Base-by-base conservation (phyloP, 345 rosid genomes). In the Ricinus communis region DNA sequence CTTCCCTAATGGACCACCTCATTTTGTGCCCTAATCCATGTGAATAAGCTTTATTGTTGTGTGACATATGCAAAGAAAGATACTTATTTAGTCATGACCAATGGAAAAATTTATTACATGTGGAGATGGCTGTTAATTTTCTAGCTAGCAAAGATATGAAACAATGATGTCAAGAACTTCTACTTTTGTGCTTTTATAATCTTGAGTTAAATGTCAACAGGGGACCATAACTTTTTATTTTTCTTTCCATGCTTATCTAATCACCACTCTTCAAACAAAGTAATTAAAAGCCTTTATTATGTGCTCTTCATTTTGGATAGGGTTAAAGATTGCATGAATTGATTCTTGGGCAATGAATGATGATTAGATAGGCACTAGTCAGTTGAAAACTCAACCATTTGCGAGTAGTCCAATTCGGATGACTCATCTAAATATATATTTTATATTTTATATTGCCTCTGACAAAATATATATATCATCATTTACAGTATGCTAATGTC, bases 11-110 rank as follows among this genome's bases (percentile, higher is more conserved):
- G 31, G 19, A 62, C 68, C 55, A 47, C 68, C 40, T 65, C 28
- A 27, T 47, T 65, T 25, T 46, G 18, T 52, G 31, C 70, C 70
- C 59, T 8, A 18, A 66, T 66, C 59, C 47, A 66, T 66, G 59
- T 66, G 55, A 50, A 49, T 4, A n/a, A 28, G 11, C 25, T 27
- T 46, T 27, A 10, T 46, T 2, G 68, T 65, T 30, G 46, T 5
- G 58, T 51, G 46, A 51, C 56, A 31, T 43, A 64, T 40, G 18
- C 52, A 47, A 47, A 15, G 0, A 49, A 31, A 12, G 6, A 15
- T 27, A 30, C 50, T 1, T 46, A 1, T 10, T 46, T 15, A 46
- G 1, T 46, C 9, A 2, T 33, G 6, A 33, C 38, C 38, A 33
- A 33, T 33, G 6, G 38, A n/a, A n/a, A n/a, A n/a, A n/a, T n/a